Conservation (phyloP, 2,329 filamentous ascomycete species). For the Sporothrix inflata region DNA sequence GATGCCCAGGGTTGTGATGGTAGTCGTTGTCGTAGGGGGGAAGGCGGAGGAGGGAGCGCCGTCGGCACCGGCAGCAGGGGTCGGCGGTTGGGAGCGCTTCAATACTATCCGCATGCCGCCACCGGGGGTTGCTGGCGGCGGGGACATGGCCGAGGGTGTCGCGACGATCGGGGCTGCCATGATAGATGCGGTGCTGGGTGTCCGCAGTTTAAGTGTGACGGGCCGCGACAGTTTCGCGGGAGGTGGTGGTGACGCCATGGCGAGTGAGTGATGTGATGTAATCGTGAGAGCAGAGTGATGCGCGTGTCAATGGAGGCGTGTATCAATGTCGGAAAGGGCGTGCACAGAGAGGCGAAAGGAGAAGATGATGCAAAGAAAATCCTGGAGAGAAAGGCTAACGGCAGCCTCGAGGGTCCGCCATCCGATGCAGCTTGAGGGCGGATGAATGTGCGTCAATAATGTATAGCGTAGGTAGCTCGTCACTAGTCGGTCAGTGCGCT, state of each 20-base stretch:
- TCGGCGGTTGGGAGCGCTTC: slow-evolving; percentile 38
- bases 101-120: slow-evolving; percentile 38
- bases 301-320: too few species aligned
- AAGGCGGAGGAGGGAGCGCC: slow-evolving; percentile 28
- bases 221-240: slow-evolving; percentile 29
- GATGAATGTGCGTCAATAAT: too few species aligned
- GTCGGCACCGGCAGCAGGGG: slow-evolving; percentile 39
- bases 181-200: slow-evolving; percentile 18
- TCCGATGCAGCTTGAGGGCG: background rate
- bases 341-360: background rate
- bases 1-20: background rate
- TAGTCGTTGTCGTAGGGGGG: background rate
- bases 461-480: background rate
- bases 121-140: slow-evolving; percentile 32
- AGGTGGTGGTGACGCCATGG: slow-evolving; percentile 33
- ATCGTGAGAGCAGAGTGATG: background rate
- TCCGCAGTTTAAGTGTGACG: slow-evolving; percentile 34
- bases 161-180: slow-evolving; percentile 31
- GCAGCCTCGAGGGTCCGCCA: slow-evolving; percentile 10
- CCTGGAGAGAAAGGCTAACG: slow-evolving; percentile 10
- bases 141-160: slow-evolving; percentile 33
- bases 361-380: background rate
- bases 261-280: background rate
- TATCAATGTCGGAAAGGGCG: background rate
- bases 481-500: background rate